phyloP scores from a whole-genome alignment of 1,284 basidiomycete genomes.

The Sanghuangporus baumii region DNA sequence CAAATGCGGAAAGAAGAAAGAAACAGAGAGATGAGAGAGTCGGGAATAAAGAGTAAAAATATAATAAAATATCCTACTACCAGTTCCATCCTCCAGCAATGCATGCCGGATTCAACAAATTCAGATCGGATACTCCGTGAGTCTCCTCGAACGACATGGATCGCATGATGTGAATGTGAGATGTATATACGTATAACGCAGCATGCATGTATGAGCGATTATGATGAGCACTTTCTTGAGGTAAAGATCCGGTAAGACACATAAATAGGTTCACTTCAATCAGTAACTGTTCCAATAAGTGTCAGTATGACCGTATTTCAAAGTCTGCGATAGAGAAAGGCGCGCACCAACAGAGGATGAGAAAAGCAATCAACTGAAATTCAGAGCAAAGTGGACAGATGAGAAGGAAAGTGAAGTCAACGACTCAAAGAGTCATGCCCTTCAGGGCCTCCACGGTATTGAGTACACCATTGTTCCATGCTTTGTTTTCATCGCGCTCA shows the following conservation, averaged over 20 bases:
- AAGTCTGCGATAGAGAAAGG: neutral
- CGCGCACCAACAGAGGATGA: neutral
- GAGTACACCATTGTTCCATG: slow-evolving; percentile 17
- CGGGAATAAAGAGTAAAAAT: neutral
- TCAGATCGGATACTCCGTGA: no score
- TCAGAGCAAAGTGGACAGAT: neutral
- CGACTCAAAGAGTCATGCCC: neutral
- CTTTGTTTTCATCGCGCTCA: slow-evolving; percentile 58
- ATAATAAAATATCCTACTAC: neutral
- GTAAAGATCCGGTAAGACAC: neutral
- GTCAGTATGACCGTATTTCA: neutral
- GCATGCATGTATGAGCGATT: neutral
- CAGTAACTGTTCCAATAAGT: neutral
- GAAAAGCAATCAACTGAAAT: neutral
- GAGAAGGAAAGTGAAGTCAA: neutral
- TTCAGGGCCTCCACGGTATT: neutral
- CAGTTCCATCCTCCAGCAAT: neutral
- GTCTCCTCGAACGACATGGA: no score
- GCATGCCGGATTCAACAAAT: neutral
- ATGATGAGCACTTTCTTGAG: neutral
- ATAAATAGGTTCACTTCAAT: neutral
- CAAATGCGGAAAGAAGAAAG: slow-evolving; percentile 4
- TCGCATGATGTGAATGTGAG: no score
- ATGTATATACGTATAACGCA: neutral
- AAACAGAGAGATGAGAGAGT: neutral